Evolutionary conservation across 257 asterid species (phyloP).

Genomic region (Salvia rosmarinus): DNA sequence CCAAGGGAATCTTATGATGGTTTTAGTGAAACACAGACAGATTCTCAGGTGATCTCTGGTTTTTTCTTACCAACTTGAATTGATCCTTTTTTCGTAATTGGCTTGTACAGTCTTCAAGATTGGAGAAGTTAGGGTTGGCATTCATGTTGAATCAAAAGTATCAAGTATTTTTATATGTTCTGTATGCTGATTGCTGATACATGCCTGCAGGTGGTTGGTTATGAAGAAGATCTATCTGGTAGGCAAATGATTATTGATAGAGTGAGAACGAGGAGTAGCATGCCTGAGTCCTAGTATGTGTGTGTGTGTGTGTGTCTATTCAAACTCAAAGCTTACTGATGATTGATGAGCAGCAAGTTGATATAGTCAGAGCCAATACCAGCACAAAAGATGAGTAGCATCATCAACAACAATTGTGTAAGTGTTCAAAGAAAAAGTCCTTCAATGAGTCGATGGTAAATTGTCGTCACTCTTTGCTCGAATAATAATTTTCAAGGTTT

Average conservation of each 20-base stretch:
- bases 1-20: conserved; percentile 55
- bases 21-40: conserved; percentile 92
- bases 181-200: background rate
- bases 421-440: too few relatives aligned
- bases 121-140: too few relatives aligned
- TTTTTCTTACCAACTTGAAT: conserved; percentile 26
- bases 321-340: too few relatives aligned
- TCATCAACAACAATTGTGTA: too few relatives aligned
- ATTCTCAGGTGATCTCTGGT: conserved; percentile 68
- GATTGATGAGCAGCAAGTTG: conserved; percentile 17
- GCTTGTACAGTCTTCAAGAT: conserved; percentile 15
- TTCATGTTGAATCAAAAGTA: too few relatives aligned
- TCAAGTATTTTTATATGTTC: background rate
- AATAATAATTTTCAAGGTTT: too few relatives aligned
- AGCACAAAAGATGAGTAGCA: background rate
- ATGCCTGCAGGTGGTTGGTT: conserved; percentile 74
- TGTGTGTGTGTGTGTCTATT: too few relatives aligned
- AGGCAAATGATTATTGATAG: conserved; percentile 94
- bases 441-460: too few relatives aligned
- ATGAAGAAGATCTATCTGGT: conserved; percentile 93
- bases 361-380: too few relatives aligned
- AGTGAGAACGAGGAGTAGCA: conserved; percentile 75
- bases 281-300: conserved; percentile 40
- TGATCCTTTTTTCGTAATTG: background rate
- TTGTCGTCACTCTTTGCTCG: too few relatives aligned